Evolutionary conservation across 345 rosid species (phyloP).

Genomic region (Mercurialis annua): DNA sequence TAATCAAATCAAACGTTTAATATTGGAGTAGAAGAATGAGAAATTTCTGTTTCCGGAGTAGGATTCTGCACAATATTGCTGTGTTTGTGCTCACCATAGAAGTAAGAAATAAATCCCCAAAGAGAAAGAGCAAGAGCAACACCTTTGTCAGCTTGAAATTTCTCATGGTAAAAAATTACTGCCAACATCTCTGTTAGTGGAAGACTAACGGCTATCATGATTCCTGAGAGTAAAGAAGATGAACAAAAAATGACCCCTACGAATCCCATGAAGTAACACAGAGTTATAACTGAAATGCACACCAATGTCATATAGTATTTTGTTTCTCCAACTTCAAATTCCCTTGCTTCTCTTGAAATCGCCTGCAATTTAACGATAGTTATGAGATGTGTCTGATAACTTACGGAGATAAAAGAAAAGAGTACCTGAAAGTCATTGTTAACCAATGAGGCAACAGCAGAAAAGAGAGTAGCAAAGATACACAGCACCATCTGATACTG

Average conservation of each 20-base stretch:
- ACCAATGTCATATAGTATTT: slow-evolving; percentile 45
- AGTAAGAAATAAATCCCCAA: slow-evolving; percentile 72
- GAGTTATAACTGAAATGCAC: slow-evolving; percentile 39
- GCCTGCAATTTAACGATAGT: too few relatives aligned
- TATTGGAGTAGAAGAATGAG: slow-evolving; percentile 3
- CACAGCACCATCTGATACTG: slow-evolving; percentile 65
- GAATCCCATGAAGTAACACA: slow-evolving; percentile 57
- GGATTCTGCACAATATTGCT: slow-evolving; percentile 24
- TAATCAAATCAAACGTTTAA: too few relatives aligned
- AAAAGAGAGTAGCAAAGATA: slow-evolving; percentile 51
- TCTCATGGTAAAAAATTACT: slow-evolving; percentile 60
- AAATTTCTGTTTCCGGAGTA: slow-evolving; percentile 19
- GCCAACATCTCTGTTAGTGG: slow-evolving; percentile 66
- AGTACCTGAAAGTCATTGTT: slow-evolving; percentile 75
- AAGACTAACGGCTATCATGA: slow-evolving; percentile 42
- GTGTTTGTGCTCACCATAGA: slow-evolving; percentile 54
- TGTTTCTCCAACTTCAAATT: slow-evolving; percentile 48
- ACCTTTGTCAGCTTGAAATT: slow-evolving; percentile 60
- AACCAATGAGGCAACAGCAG: slow-evolving; percentile 55
- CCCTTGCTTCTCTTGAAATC: slow-evolving; percentile 56
- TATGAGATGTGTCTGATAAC: too few relatives aligned
- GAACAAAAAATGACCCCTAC: slow-evolving; percentile 55
- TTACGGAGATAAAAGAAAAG: background rate
- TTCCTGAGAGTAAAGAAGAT: slow-evolving; percentile 55
- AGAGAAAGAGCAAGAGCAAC: slow-evolving; percentile 66